Percentiles rank a stretch among this genome's conserved stretches.
These are phyloP conservation scores for Wallacemonas sp. DNA, from an alignment of 208 protist genomes.

Conservation along the genomic window DNA sequence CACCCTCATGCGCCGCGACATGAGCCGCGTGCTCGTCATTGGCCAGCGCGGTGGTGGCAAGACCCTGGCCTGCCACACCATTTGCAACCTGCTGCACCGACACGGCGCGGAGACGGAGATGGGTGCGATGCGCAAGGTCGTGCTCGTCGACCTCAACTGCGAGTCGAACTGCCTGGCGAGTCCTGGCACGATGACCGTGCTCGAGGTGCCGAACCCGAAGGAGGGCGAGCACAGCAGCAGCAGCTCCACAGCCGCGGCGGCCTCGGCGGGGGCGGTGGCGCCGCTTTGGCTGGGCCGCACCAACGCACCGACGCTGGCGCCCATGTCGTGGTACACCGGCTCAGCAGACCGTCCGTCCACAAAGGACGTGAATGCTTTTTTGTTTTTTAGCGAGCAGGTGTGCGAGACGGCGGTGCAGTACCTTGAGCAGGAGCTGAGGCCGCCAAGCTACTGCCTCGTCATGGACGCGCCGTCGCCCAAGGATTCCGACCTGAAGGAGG, in stretches of 20 bases:
- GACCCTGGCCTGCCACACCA: conserved; percentile 69
- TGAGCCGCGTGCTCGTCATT: conserved; percentile 67
- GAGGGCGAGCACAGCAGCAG: neutral
- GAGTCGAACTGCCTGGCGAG: conserved; percentile 72
- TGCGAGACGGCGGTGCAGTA: conserved; percentile 42
- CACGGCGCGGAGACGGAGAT: conserved; percentile 13
- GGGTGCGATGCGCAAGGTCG: conserved; percentile 17
- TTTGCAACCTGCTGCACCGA: conserved; percentile 64
- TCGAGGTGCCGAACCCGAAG: conserved; percentile 31
- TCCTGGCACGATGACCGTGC: conserved; percentile 60
- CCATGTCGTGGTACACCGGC: conserved; percentile 63
- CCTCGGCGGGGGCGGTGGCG: conserved; percentile 15
- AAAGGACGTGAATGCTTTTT: conserved; percentile 31
- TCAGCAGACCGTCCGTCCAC: conserved; percentile 38
- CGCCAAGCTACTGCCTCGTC: conserved; percentile 40
- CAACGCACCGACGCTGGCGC: conserved; percentile 38
- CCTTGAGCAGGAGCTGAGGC: conserved; percentile 37
- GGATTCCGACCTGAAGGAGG: conserved; percentile 46
- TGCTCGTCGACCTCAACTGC: conserved; percentile 72
- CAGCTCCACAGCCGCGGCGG: too few species aligned
- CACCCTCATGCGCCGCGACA: conserved; percentile 30
- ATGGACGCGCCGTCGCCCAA: conserved; percentile 70
- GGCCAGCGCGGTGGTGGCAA: conserved; percentile 54
- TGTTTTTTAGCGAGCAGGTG: conserved; percentile 69
- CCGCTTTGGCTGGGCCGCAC: conserved; percentile 54